Conservation (phyloP, 345 rosid species). For the Luvunga scandens region DNA sequence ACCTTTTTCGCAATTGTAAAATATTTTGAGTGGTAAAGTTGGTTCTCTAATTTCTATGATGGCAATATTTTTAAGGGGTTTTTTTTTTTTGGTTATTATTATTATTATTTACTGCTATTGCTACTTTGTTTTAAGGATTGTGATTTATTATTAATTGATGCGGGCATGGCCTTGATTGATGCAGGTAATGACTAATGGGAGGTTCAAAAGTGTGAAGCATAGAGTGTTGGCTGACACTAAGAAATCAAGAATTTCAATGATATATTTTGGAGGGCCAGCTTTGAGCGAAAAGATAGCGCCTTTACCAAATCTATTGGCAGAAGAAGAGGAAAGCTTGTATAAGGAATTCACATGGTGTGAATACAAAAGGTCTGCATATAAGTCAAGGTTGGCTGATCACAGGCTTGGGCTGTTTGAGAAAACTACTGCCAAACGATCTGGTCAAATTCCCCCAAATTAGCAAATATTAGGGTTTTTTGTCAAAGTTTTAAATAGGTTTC, state of each 20-base stretch:
- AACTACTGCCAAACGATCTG: constrained; percentile 3
- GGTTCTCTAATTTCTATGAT: neutral
- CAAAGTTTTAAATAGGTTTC: constrained; percentile 5
- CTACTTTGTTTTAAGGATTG: neutral
- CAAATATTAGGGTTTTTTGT: constrained; percentile 23
- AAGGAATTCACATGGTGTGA: constrained; percentile 85
- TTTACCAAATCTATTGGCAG: constrained; percentile 41
- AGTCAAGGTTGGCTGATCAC: constrained; percentile 69
- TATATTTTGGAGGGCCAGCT: constrained; percentile 85
- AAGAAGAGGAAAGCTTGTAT: constrained; percentile 67
- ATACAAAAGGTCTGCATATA: constrained; percentile 72
- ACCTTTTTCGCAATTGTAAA: neutral
- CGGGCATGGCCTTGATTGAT: constrained; percentile 6
- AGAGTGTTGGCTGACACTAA: constrained; percentile 64
- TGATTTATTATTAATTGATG: neutral
- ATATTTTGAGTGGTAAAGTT: neutral
- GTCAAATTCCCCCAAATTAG: constrained; percentile 20
- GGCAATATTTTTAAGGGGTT: neutral
- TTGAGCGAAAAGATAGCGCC: constrained; percentile 58
- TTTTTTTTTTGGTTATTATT: neutral
- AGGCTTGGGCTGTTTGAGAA: constrained; percentile 76
- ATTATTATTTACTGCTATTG: accelerated
- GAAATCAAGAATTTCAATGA: constrained; percentile 79
- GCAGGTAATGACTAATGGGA: constrained; percentile 92
- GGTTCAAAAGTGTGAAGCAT: constrained; percentile 83